Base-by-base conservation (phyloP, 2,329 filamentous ascomycete species). In the Alternaria ventricosa region DNA sequence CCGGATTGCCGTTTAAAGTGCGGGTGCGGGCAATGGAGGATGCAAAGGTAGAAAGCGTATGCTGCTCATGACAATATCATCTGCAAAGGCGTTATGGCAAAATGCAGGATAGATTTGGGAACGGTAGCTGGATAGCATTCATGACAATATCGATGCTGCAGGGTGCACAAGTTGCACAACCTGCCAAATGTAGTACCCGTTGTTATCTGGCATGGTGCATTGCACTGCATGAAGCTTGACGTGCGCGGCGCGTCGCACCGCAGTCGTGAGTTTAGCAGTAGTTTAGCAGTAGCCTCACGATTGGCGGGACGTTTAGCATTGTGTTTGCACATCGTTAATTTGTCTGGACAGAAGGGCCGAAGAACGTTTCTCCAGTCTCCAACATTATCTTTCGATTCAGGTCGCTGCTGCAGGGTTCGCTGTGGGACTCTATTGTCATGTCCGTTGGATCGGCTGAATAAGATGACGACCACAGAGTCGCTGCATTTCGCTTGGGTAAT, bases 171-270 rank as follows among this genome's bases (percentile, higher is more conserved):
- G 12, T 36, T 53, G 54, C 47, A 54, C 60, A 59, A 57, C 33
- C 25, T 50, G 47, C 28, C 50, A 57, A 55, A 51, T 41, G 57
- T 41, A 55, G 41, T 47, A 53, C 49, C 23, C 15, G 28, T 25
- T 22, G 18, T 55, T 43, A 54, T 54, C 27, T 50, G 50, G 57
- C 55, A 54, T 47, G 25, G 44, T 55, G 60, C 33, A 46, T 54
- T 58, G 64, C 54, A 66, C 53, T 51, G 54, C 54, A 55, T 55
- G 43, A 36, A 25, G 27, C 25, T 23, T 43, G 33, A 60, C 47
- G 30, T 54, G 47, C 23, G 41, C 20, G 18, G 50, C 18, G 49
- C 30, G 51, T 64, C 23, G 57, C 55, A 61, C 36, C 36, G 54
- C 64, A 57, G 41, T 22, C 43, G 36, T 25, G 15, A 25, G 30